These are phyloP conservation scores for Quercus lobata DNA, from an alignment of 331 rosid species.

Conservation along the genomic window DNA sequence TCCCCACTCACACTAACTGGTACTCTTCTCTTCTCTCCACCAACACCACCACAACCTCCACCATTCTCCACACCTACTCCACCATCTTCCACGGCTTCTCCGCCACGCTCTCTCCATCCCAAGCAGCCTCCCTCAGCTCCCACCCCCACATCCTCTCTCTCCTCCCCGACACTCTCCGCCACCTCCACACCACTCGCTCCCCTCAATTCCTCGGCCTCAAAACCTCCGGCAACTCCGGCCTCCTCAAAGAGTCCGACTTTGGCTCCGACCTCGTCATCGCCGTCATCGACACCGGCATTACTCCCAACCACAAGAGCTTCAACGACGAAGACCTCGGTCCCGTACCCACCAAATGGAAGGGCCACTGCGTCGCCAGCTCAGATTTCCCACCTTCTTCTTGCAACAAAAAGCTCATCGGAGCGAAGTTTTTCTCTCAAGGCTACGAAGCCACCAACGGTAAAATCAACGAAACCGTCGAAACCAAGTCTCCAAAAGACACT, in stretches of 20 bases:
- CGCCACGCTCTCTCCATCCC: conserved; percentile 57
- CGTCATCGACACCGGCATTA: conserved; percentile 87
- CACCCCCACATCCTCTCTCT: conserved; percentile 53
- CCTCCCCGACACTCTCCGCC: conserved; percentile 80
- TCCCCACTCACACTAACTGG: conserved; percentile 81
- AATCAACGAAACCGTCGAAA: conserved; percentile 76
- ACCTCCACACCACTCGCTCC: conserved; percentile 79
- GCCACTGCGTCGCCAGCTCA: conserved; percentile 53
- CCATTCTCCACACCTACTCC: conserved; percentile 64
- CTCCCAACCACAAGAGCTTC: conserved; percentile 91
- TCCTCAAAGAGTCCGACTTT: conserved; percentile 84
- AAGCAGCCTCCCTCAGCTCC: conserved; percentile 40
- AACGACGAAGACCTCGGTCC: conserved; percentile 67
- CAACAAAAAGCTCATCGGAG: conserved; percentile 83
- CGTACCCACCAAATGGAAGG: conserved; percentile 81
- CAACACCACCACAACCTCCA: not conserved
- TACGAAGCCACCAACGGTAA: conserved; percentile 80
- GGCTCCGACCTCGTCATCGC: conserved; percentile 98
- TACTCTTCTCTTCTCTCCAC: conserved; percentile 65
- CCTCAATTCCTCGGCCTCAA: conserved; percentile 80
- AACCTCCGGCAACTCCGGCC: conserved; percentile 58
- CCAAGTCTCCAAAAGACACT: conserved; percentile 79
- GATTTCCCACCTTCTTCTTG: conserved; percentile 53
- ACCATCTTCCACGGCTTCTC: conserved; percentile 87
- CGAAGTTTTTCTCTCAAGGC: conserved; percentile 61